Evolutionary conservation across 768 basidiomycete genomes (phyloP), one percentile per base, ranked within the genome.

Genomic region (Dentipellis fragilis): DNA sequence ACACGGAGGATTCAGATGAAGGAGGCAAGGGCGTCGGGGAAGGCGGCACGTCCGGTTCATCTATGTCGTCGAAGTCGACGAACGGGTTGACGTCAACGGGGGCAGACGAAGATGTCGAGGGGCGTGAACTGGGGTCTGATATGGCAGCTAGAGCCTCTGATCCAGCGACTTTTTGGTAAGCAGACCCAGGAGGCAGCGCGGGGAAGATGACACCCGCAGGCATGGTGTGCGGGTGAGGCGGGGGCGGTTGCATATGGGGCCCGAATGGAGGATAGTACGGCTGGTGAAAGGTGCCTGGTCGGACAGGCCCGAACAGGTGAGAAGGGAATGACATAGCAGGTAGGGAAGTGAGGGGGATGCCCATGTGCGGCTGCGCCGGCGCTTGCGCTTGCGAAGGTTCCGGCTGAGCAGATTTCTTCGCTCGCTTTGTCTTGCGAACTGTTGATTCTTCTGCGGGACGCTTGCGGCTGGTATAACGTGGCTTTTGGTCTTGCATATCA

Each of bases 131-230:
- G 29, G 50, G 19, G 6, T 42, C 40, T 8, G 54, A 54, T 8
- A 56, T 51, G 2, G 64, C 42, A 16, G 46, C 53, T 0, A 63
- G 52, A 10, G 61, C 53, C 5, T 56, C 55, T 2, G 52, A 49
- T 14, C 59, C 36, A 12, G 49, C 51, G 4, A 68, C 54, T 1
- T 67, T 70, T 52, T 69, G 74, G 54, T 71, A 73, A 34, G 70
- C 71, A 16, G 75, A 73, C 3, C 74, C 71, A 5, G 81, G 70
- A 14, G 87, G 87, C 3, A 89, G 68, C 1, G 85, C 84, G 51
- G 87, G 87, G 67, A 89, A 89, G 36, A 89, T 80, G 34, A 87
- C 74, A 35, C 86, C 87, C 8, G 82, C 75, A 5, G 83, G 75
- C 4, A 76, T 63, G 52, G 78, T 77, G 14, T 73, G 72, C 56